Evolutionary conservation across 495 filamentous ascomycete genomes (phyloP).

Genomic region (Talaromyces trachyspermus): DNA sequence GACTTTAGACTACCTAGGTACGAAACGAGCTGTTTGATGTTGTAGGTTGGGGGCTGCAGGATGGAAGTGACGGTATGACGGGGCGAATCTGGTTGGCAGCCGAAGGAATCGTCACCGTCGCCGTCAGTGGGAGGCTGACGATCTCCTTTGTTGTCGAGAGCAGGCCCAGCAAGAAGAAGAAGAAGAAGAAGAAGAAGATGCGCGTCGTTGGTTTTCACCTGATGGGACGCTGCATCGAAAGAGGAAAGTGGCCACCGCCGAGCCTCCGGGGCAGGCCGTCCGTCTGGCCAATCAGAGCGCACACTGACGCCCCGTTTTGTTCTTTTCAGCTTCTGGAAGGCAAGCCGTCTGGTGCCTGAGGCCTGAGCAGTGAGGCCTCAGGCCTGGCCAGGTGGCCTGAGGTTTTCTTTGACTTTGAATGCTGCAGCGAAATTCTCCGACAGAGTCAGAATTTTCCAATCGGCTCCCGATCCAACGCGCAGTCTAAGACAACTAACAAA

Average conservation of each 20-base stretch:
- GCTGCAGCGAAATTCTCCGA: too few relatives aligned
- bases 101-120: not conserved
- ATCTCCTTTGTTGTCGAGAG: not conserved
- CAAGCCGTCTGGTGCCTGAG: too few relatives aligned
- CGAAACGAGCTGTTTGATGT: not conserved
- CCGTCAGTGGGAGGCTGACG: not conserved
- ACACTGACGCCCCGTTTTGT: slow-evolving; percentile 1
- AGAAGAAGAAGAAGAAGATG: not conserved
- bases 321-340: slow-evolving; percentile 6
- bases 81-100: too few relatives aligned
- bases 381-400: too few relatives aligned
- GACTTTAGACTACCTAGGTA: too few relatives aligned
- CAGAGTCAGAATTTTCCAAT: too few relatives aligned
- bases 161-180: not conserved
- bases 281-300: not conserved
- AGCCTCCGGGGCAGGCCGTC: not conserved
- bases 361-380: too few relatives aligned
- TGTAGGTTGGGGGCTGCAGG: slow-evolving; percentile 1
- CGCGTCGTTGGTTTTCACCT: not conserved
- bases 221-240: not conserved
- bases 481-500: too few relatives aligned
- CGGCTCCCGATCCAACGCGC: too few relatives aligned
- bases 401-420: too few relatives aligned
- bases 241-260: slow-evolving; percentile 1
- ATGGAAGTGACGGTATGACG: not conserved